phyloP scores from a whole-genome alignment of 805 yeast genomes.

The Teunomyces barrocoloradensis region DNA sequence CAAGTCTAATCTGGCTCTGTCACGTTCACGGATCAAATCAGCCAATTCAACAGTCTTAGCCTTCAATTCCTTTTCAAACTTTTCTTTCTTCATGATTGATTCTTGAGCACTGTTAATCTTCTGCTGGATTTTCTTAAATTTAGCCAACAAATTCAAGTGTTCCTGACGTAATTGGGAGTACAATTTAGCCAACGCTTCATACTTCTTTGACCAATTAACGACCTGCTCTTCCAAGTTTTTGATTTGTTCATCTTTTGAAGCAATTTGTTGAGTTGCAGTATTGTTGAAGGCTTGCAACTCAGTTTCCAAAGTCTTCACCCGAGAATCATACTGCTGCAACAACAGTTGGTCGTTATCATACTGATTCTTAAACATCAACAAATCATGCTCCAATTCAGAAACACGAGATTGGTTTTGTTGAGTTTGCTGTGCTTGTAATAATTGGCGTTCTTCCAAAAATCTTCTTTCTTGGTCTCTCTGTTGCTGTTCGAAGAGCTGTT shows the following conservation, averaged over 20 bases:
- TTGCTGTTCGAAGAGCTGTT: constrained; percentile 70
- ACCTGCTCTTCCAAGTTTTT: constrained; percentile 70
- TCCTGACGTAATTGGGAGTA: constrained; percentile 91
- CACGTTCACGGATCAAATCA: constrained; percentile 84
- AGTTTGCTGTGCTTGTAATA: constrained; percentile 63
- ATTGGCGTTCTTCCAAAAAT: constrained; percentile 65
- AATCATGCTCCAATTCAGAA: constrained; percentile 78
- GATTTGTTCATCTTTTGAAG: constrained; percentile 73
- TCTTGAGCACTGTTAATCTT: constrained; percentile 89
- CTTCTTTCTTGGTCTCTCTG: constrained; percentile 66
- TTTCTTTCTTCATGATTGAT: constrained; percentile 79
- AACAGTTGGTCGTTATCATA: constrained; percentile 82
- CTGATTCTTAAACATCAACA: constrained; percentile 71
- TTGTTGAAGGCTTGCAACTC: constrained; percentile 62
- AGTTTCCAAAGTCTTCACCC: constrained; percentile 76
- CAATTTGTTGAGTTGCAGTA: constrained; percentile 69
- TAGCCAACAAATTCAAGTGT: constrained; percentile 73
- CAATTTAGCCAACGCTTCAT: constrained; percentile 83
- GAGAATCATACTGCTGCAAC: constrained; percentile 81
- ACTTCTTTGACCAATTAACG: constrained; percentile 76
- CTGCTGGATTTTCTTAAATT: constrained; percentile 77
- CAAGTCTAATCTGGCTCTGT: constrained; percentile 78
- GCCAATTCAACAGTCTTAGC: constrained; percentile 85
- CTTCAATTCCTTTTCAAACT: constrained; percentile 76
- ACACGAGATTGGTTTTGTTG: constrained; percentile 75